phyloP scores from a whole-genome alignment of 495 filamentous ascomycete genomes.

The Xylaria intraflava region DNA sequence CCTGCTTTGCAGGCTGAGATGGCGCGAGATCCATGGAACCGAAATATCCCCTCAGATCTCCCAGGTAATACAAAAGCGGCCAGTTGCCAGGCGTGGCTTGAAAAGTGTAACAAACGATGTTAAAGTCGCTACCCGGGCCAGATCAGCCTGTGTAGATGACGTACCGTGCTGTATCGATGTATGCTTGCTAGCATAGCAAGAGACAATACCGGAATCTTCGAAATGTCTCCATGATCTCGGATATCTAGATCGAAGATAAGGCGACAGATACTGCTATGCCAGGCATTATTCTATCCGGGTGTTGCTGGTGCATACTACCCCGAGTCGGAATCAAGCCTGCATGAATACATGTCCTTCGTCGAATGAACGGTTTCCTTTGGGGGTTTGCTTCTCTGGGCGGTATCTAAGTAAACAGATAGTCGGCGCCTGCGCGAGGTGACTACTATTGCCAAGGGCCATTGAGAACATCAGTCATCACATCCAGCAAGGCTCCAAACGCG shows the following conservation, averaged over 20 bases:
- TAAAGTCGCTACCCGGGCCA: neutral
- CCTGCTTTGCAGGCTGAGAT: neutral
- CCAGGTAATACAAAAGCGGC: neutral
- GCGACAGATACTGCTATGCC: neutral
- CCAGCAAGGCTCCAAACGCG: neutral
- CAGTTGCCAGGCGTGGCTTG: neutral
- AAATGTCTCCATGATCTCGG: constrained; percentile 3
- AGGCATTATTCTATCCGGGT: neutral
- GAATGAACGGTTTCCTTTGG: neutral
- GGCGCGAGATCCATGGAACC: neutral
- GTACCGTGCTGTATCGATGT: neutral
- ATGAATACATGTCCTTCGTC: neutral
- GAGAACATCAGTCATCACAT: neutral
- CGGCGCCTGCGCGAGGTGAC: neutral
- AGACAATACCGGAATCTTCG: neutral
- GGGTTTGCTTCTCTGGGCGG: neutral
- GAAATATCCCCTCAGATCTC: neutral
- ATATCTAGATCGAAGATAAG: constrained; percentile 7
- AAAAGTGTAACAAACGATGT: constrained; percentile 3
- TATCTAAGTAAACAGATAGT: neutral
- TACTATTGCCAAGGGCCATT: neutral
- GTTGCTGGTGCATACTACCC: neutral
- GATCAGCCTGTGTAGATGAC: constrained; percentile 5
- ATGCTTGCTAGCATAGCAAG: neutral
- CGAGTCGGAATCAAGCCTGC: neutral